phyloP scores from a whole-genome alignment of 1,284 basidiomycete species.

The Leucoagaricus sp. region DNA sequence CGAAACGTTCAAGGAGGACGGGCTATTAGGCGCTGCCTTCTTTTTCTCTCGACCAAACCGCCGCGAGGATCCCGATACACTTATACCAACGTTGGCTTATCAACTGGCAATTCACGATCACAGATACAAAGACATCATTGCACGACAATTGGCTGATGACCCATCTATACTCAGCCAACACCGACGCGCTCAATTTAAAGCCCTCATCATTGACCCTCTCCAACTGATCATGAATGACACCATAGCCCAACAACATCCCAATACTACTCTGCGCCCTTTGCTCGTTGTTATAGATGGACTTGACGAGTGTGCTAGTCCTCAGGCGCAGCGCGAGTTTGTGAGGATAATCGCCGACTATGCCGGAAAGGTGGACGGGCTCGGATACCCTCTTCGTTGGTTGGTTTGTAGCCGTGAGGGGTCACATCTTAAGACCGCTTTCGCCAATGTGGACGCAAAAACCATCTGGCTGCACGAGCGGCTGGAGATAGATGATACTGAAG shows the following conservation, averaged over 20 bases:
- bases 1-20: neutral
- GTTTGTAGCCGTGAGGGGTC: constrained; percentile 2
- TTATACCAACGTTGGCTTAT: neutral
- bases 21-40: neutral
- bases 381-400: constrained; percentile 1
- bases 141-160: neutral
- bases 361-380: too few species aligned
- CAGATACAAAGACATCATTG: neutral
- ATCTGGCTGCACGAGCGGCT: neutral
- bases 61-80: neutral
- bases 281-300: neutral
- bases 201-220: constrained; percentile 3
- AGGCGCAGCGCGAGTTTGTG: constrained; percentile 1
- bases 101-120: neutral
- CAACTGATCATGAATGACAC: neutral
- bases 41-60: constrained; percentile 4
- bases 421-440: neutral
- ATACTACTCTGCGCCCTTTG: neutral
- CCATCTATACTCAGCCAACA: neutral
- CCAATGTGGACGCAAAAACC: neutral
- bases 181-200: neutral
- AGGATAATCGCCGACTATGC: neutral
- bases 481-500: neutral
- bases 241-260: too few species aligned
- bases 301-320: neutral